phyloP scores from a whole-genome alignment of 139 green algal species.

The Micractinium conductrix region DNA sequence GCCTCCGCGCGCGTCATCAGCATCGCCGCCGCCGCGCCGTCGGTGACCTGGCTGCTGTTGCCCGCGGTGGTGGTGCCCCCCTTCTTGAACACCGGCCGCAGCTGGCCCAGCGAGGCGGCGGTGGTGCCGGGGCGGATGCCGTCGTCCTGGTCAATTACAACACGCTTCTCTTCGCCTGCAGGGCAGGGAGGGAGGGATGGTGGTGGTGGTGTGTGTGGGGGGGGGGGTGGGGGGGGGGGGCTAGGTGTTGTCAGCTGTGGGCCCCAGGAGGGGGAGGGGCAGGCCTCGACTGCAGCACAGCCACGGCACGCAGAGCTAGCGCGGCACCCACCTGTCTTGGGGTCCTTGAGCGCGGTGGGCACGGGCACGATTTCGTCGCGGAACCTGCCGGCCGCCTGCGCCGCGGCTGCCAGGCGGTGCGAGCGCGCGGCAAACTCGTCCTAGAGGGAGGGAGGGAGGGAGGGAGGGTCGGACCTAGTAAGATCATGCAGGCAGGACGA shows the following conservation, averaged over 20 bases:
- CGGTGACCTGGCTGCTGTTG: conserved; percentile 92
- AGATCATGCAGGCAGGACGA: not conserved
- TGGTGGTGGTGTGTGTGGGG: no score
- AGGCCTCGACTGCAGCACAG: not conserved
- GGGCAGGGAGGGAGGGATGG: not conserved
- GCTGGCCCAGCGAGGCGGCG: conserved; percentile 68
- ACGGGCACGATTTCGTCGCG: conserved; percentile 96
- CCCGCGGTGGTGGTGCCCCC: conserved; percentile 94
- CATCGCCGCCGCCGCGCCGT: conserved; percentile 92
- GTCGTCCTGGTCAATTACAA: conserved; percentile 89
- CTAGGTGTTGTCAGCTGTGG: not conserved
- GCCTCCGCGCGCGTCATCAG: conserved; percentile 96
- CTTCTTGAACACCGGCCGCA: conserved; percentile 95
- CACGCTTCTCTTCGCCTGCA: conserved; percentile 67
- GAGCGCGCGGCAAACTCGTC: conserved; percentile 73
- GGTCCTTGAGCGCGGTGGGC: conserved; percentile 83
- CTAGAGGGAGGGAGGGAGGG: not conserved
- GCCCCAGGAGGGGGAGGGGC: not conserved
- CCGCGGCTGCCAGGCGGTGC: conserved; percentile 88
- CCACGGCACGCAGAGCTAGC: no score
- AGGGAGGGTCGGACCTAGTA: not conserved
- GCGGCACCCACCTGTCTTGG: conserved; percentile 69
- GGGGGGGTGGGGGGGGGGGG: no score
- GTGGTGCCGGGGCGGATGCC: conserved; percentile 86
- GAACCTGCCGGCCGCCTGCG: conserved; percentile 86